Base-by-base conservation (phyloP, 2,329 filamentous ascomycete genomes). In the Aureobasidium sp. region DNA sequence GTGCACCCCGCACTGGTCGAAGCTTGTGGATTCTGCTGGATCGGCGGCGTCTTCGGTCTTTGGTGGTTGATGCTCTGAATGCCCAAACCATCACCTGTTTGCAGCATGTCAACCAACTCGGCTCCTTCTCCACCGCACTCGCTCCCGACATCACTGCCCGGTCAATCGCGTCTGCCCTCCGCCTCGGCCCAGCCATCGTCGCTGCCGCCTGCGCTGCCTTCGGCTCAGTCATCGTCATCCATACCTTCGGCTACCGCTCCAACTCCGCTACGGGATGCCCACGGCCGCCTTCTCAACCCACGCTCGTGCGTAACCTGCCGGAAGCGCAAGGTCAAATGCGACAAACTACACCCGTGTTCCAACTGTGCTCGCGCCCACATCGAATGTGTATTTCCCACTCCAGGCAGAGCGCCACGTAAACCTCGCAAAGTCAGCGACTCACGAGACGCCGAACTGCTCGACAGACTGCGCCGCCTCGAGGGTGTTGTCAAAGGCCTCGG, bases 281-380 rank as follows among this genome's bases (percentile, higher is more conserved):
- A 72, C 46, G 70, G 69, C 17, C 66, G 69, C 29, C 63, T 68
- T 17, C 66, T 73, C 23, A 75, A 74, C 58, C 72, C 72, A 8
- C 65, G 74, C 43, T 78, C 75, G 27, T 82, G 80, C 64, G 76
- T 81, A 17, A 81, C 79, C 29, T 82, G 80, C 66, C 71, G 80
- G 11, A 75, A 78, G 46, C 77, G 85, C 63, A 87, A 89, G 72
- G 88, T 91, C 59, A 86, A 87, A 68, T 91, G 88, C 78, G 86
- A 91, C 75, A 90, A 90, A 75, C 80, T 83, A 67, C 84, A 89
- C 77, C 86, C 87, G 17, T 91, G 88, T 72, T 84, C 84, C 67
- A 90, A 91, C 71, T 91, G 88, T 71, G 81, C 82, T 43, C 83
- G 86, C 64, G 86, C 85, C 42, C 76, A 85, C 66, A 87, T 87